Evolutionary conservation across 768 basidiomycete genomes (phyloP).

Genomic region (Kwoniella botswanensis): DNA sequence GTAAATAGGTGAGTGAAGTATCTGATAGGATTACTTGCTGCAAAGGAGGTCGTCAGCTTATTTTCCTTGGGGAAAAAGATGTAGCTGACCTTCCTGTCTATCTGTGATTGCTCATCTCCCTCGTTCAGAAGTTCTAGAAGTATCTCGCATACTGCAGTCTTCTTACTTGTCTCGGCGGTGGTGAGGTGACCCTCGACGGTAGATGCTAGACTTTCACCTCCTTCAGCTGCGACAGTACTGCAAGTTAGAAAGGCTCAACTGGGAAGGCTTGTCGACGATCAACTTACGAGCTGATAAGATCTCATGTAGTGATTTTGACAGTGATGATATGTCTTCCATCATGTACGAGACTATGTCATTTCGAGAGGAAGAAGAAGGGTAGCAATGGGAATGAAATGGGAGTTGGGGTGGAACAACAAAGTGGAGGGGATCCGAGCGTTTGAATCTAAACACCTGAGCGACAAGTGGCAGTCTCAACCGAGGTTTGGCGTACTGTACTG

Average conservation of each 20-base stretch:
- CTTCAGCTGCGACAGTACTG: background rate
- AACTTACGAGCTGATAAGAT: background rate
- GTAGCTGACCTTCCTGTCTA: background rate
- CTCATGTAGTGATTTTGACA: background rate
- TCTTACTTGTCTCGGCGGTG: background rate
- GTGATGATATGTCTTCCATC: background rate
- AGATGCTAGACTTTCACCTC: constrained; percentile 17
- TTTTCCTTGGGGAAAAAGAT: too few relatives aligned
- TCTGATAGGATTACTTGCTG: constrained; percentile 22
- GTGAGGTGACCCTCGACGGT: constrained; percentile 11
- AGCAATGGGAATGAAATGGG: too few relatives aligned
- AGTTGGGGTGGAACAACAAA: background rate
- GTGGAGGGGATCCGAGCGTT: background rate
- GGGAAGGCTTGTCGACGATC: background rate
- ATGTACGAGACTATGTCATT: background rate
- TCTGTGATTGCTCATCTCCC: background rate
- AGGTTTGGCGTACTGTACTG: too few relatives aligned
- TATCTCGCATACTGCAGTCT: constrained; percentile 12
- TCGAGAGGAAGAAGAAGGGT: too few relatives aligned
- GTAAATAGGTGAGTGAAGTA: constrained; percentile 29
- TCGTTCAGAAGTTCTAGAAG: constrained; percentile 15
- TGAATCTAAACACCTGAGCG: too few relatives aligned
- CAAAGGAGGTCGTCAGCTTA: too few relatives aligned
- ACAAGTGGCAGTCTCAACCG: too few relatives aligned
- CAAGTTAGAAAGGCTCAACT: background rate